Base-by-base conservation (phyloP, 352 stramenopile species). In the Plasmopara muralis region DNA sequence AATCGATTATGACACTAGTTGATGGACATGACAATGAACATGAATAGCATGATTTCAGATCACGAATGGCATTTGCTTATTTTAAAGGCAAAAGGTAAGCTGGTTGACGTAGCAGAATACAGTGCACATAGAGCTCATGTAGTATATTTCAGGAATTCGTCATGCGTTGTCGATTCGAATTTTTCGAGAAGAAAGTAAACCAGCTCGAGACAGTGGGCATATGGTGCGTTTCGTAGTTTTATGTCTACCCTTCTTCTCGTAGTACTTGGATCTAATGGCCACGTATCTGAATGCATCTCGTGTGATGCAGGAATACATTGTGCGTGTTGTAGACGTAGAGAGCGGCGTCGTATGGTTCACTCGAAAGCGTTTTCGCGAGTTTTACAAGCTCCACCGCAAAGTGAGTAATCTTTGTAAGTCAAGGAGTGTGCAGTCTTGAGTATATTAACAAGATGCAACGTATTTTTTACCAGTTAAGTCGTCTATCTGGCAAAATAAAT, bases 1-100 rank as follows among this genome's bases (percentile, higher is more conserved):
- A 25, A 25, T 25, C 20, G 20, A 3, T 25, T 3, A 25, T 25
- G 20, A 25, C 3, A 3, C 20, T 25, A 25, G 20, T 25, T 25
- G 20, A 25, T 25, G 38, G 79, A 90, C 53, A 87, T 82, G 71
- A 87, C 80, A 0, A 87, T 89, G 67, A 86, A 82, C 34, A 89
- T 87, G 80, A 76, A 89, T 55, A 72, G 74, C 16, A 83, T 89
- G 59, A 93, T 93, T 41, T 87, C 83, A 5, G 80, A 93, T 41
- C 83, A 93, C 58, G 78, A 93, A 55, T 93, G 83, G 83, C 82
- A 93, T 53, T 65, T 83, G 41, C 63, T 91, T 15, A 79, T 93
- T 33, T 55, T 93, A 8, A 89, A 90, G 50, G 71, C 74, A 13
- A 93, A 91, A 72, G 79, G 83, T 86, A 43, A 46, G 30, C 40